Conservation (phyloP, 371 early-diverging fungal species). For the Zancudomyces culisetae region DNA sequence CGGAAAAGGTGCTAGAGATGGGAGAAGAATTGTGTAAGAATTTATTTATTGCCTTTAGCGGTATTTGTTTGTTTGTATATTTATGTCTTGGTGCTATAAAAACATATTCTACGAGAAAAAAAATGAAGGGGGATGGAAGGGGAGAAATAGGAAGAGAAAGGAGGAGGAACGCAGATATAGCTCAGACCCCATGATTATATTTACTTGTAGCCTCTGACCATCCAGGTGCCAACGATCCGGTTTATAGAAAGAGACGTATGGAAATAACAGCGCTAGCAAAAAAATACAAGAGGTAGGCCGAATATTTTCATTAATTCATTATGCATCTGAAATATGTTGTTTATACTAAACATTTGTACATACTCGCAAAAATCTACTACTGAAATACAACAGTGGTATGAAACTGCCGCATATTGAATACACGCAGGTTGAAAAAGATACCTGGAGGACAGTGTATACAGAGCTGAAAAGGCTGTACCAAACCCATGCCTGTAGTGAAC, state of each 20-base stretch:
- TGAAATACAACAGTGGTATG: conserved; percentile 35
- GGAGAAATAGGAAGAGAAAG: too few relatives aligned
- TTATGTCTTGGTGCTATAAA: background rate
- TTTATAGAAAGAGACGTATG: conserved; percentile 65
- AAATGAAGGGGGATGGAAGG: too few relatives aligned
- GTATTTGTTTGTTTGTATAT: background rate
- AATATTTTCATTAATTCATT: conserved; percentile 12
- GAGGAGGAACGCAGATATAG: too few relatives aligned
- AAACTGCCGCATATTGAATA: conserved; percentile 73
- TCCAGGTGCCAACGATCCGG: conserved; percentile 78
- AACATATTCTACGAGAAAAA: background rate
- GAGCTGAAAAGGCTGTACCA: conserved; percentile 58
- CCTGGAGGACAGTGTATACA: conserved; percentile 74
- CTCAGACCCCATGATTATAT: too few relatives aligned
- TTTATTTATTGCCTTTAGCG: too few relatives aligned
- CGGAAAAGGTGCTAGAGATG: conserved; percentile 79
- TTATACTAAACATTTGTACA: too few relatives aligned
- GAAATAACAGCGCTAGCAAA: conserved; percentile 78
- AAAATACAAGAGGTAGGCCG: conserved; percentile 33
- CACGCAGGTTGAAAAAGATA: conserved; percentile 55
- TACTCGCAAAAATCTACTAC: too few relatives aligned
- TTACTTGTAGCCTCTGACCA: conserved; percentile 46
- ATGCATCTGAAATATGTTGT: too few relatives aligned
- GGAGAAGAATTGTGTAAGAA: conserved; percentile 61
- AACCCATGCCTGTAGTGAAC: conserved; percentile 80